Conservation (phyloP, 2,329 filamentous ascomycete species). For the Ophiognomonia clavigignenti-juglandacearum region DNA sequence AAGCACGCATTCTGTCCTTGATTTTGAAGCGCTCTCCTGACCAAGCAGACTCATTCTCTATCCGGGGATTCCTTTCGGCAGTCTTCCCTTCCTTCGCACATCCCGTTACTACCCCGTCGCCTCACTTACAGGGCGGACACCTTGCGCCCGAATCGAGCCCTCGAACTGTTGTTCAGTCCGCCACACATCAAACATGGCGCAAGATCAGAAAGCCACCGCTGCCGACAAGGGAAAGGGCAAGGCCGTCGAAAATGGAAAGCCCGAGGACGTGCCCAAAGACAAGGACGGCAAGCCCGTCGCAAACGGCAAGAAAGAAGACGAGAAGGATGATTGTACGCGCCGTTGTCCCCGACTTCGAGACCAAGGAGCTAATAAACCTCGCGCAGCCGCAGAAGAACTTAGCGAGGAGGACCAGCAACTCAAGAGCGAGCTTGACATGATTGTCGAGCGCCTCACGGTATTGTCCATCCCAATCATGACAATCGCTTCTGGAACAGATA, state of each 20-base stretch:
- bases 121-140: conserved; percentile 9
- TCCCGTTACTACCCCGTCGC: conserved; percentile 23
- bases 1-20: conserved; percentile 2
- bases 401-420: conserved; percentile 98
- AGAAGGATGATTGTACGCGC: conserved; percentile 46
- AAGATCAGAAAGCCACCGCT: conserved; percentile 81
- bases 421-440: conserved; percentile 96
- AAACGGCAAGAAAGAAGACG: conserved; percentile 76
- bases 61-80: too few relatives aligned
- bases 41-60: too few relatives aligned
- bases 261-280: conserved; percentile 52
- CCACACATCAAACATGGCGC: conserved; percentile 61
- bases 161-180: conserved; percentile 1
- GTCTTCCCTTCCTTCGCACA: background rate
- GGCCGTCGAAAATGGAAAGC: conserved; percentile 62
- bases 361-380: conserved; percentile 32
- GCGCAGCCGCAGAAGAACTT: conserved; percentile 68
- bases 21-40: too few relatives aligned
- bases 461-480: conserved; percentile 7
- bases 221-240: conserved; percentile 97
- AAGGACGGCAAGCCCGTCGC: conserved; percentile 66
- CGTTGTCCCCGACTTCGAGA: conserved; percentile 11
- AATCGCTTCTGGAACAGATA: background rate
- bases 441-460: conserved; percentile 91
- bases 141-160: conserved; percentile 6